Conservation (phyloP, 1,284 basidiomycete species). For the Grifola frondosa region DNA sequence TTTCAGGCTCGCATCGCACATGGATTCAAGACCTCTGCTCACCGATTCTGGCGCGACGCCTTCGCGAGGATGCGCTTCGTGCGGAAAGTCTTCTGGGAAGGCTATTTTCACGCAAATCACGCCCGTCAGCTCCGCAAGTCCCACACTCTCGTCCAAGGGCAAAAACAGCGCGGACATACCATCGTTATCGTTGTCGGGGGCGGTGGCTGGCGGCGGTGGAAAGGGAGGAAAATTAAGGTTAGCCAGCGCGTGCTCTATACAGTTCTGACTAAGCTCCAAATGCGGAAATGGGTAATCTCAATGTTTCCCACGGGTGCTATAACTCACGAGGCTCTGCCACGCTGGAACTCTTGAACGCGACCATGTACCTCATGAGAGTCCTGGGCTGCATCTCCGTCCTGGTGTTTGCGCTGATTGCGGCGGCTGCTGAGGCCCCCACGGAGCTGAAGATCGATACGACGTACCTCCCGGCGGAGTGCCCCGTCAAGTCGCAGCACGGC, state of each 20-base stretch:
- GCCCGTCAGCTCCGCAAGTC: constrained; percentile 8
- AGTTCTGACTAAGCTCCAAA: constrained; percentile 37
- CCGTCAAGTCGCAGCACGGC: constrained; percentile 56
- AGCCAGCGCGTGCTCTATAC: constrained; percentile 30
- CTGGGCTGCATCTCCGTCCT: constrained; percentile 36
- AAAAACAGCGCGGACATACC: constrained; percentile 22
- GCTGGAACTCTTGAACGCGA: background rate
- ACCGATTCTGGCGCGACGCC: constrained; percentile 95
- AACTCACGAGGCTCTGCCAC: constrained; percentile 7
- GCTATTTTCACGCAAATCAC: constrained; percentile 48
- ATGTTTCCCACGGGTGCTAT: constrained; percentile 19
- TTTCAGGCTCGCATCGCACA: constrained; percentile 1
- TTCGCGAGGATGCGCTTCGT: constrained; percentile 97
- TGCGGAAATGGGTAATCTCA: constrained; percentile 9
- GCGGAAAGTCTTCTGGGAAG: constrained; percentile 97
- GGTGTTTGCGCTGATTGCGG: constrained; percentile 39
- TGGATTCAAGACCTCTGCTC: constrained; percentile 28
- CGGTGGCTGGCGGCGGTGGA: constrained; percentile 28
- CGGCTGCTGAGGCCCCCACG: constrained; percentile 43
- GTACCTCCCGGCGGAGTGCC: constrained; percentile 58
- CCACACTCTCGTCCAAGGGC: background rate
- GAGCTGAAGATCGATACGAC: constrained; percentile 65
- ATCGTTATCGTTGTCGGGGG: constrained; percentile 34
- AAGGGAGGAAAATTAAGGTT: constrained; percentile 37
- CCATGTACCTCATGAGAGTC: constrained; percentile 19